Evolutionary conservation across 2,329 filamentous ascomycete genomes (phyloP), one percentile per base, ranked within the genome.

Genomic region (Aspergillus sp.): DNA sequence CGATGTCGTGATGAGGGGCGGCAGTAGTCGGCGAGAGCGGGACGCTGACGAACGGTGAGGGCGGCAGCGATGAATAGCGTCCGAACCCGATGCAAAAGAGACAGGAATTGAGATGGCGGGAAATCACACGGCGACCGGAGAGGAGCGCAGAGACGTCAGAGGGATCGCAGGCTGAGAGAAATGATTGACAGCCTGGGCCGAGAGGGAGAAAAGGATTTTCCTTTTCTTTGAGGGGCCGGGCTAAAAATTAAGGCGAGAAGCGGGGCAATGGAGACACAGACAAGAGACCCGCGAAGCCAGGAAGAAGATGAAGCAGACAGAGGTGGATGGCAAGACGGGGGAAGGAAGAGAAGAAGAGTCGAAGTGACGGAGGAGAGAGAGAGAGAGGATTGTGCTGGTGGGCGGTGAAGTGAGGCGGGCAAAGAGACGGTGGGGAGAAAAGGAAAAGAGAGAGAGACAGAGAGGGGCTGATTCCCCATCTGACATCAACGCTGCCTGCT

Each of bases 151-250:
- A 41, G 42, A 40, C 40, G 37, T 44, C 36, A 42, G 36, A 41
- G 30, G 33, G 16, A 12, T 42, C 40, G 43, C 41, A 46, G 40
- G 39, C 40, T 39, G 43, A 26, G 40, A 45, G 41, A 39, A 44
- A 44, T 41, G 41, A 47, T 46, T 49, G 41, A 47, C 36, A 46
- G 43, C 41, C 39, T 42, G 35, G 26, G 37, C 37, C 37, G 45
- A 40, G 36, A 31, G 26, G 34, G 30, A 29, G 28, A 34, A 33
- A 16, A 26, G 35, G 33, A 26, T 31, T 33, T 34, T 38, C 34
- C 22, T 37, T 42, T 33, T 30, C 36, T 26, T 33, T 40, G 15
- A 20, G 28, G 26, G 33, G 33, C 34, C 30, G 32, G 26, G 27
- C 32, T 29, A 33, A 34, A 24, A 30, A 31, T 33, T 30, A 25